Evolutionary conservation across 2,329 filamentous ascomycete genomes (phyloP).

Genomic region (Endocalyx cinctus): DNA sequence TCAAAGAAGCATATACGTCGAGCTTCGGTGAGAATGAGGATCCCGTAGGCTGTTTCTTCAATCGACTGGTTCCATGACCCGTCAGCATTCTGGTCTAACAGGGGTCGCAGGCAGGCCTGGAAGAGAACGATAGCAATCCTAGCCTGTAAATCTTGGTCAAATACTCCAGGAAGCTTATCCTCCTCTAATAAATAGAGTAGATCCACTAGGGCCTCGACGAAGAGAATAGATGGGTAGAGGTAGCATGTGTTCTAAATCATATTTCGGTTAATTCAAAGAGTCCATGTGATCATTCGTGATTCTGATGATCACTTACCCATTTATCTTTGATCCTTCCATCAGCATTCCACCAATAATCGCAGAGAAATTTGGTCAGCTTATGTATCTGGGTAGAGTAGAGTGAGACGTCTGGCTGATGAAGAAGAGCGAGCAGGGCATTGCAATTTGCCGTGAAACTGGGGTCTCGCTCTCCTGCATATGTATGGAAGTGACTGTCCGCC

Average conservation of each 20-base stretch:
- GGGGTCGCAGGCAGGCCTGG: constrained; percentile 13
- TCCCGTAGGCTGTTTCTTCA: constrained; percentile 14
- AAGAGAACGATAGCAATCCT: constrained; percentile 13
- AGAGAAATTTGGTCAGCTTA: constrained; percentile 21
- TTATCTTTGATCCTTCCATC: constrained; percentile 20
- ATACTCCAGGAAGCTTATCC: constrained; percentile 11
- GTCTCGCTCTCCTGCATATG: constrained; percentile 25
- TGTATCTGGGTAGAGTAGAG: constrained; percentile 19
- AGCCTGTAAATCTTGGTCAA: constrained; percentile 11
- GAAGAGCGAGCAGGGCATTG: constrained; percentile 27
- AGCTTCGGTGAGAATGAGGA: constrained; percentile 14
- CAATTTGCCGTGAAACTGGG: constrained; percentile 30
- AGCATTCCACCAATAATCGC: constrained; percentile 18
- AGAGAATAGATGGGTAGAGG: constrained; percentile 13
- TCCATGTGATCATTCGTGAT: neutral
- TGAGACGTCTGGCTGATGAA: constrained; percentile 16
- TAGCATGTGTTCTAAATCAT: constrained; percentile 12
- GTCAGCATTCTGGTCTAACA: constrained; percentile 9
- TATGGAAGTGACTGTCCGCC: constrained; percentile 23
- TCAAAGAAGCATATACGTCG: constrained; percentile 13
- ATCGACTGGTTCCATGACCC: constrained; percentile 16
- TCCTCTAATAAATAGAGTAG: constrained; percentile 14
- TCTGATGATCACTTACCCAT: constrained; percentile 17
- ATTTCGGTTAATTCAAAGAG: constrained; percentile 5
- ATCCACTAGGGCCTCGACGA: constrained; percentile 14